These are phyloP conservation scores for Mycosphaerella sp. DNA, from an alignment of 2,329 filamentous ascomycete genomes.

Conservation along the genomic window DNA sequence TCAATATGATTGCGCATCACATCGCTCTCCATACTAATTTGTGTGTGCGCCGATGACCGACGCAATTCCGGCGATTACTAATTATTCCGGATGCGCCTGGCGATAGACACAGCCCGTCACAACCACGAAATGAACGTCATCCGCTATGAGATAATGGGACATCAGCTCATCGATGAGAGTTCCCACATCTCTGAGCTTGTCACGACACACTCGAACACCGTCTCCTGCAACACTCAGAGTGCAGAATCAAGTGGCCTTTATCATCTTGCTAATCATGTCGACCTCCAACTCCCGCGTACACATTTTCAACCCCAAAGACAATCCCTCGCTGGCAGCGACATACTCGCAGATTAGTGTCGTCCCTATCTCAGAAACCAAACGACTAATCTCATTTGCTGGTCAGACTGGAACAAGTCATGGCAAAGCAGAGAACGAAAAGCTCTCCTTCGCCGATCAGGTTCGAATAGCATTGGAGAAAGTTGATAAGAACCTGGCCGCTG, in stretches of 20 bases:
- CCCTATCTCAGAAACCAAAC: constrained; percentile 16
- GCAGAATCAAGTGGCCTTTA: not conserved
- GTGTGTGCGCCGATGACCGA: no score
- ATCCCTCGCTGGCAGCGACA: constrained; percentile 11
- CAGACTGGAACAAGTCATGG: constrained; percentile 15
- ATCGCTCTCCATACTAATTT: no score
- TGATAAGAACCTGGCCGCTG: constrained; percentile 15
- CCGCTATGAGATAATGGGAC: no score
- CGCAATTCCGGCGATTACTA: no score
- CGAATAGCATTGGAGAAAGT: constrained; percentile 18
- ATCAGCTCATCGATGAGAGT: no score
- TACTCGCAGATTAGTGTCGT: constrained; percentile 20
- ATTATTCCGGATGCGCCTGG: no score
- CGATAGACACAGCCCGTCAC: no score
- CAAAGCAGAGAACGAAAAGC: not conserved
- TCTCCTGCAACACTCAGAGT: not conserved
- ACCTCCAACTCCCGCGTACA: not conserved
- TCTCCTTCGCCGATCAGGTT: constrained; percentile 16
- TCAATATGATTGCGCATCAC: no score
- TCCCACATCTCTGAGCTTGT: no score
- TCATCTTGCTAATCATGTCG: not conserved
- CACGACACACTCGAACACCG: not conserved
- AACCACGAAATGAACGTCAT: no score
- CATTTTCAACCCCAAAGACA: constrained; percentile 17
- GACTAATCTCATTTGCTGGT: constrained; percentile 21